Base-by-base conservation (phyloP, 768 basidiomycete genomes). In the Calocybe gangraenosa region DNA sequence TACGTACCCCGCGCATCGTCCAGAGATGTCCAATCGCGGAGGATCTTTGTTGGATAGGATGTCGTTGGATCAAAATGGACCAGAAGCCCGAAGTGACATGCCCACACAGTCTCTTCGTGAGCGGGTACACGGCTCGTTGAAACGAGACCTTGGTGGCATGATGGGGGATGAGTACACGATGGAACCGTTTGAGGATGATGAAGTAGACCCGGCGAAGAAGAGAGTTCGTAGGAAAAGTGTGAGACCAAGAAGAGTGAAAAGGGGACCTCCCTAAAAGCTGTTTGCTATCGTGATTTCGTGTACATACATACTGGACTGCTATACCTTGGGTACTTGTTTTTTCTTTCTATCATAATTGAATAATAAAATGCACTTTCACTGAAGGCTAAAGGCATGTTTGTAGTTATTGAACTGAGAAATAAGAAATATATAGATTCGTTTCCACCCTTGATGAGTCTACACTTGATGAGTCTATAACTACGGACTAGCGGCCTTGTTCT, bases 101-200 rank as follows among this genome's bases (percentile, higher is more conserved):
- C 39, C 40, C 13, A 49, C 63, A 13, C 56, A 57, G 21, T 67
- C 70, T 2, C 54, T 72, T 47, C 62, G 65, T 20, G 70, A 71
- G 34, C 57, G 71, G 42, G 61, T 71, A 2, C 57, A 61, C 36
- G 60, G 71, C 18, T 70, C 70, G 7, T 60, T 66, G 22, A 73
- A 73, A 52, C 57, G 71, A 47, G 68, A 67, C 47, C 58, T 62
- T 22, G 65, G 68, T 0, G 68, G 69, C n/a, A 58, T 65, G 58
- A 42, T 36, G 9, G 43, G 46, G 1, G 40, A 51, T 36, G 36
- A 42, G 5, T 53, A 46, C 34, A 37, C 25, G 19, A 28, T 31
- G 19, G 60, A 62, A 20, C 42, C 44, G 2, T 60, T 61, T 37
- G 13, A n/a, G 14, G 67, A 66, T 22, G 56, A 41, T 7, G 67